phyloP scores from a whole-genome alignment of 176 grass and related monocot genomes.

The bread wheat (Triticum aestivum) region IWGSC_CS_RefSeq_v2.1 NC_057803.1:487593678-487594177 shows the following conservation, averaged over 20 bases:
- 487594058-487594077: slow-evolving; percentile 11
- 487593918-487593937: not conserved
- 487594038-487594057: not conserved
- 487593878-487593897: not conserved
- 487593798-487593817: not conserved
- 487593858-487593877: slow-evolving; percentile 1
- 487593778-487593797: not conserved
- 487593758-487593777: not conserved
- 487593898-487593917: not conserved
- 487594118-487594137: not conserved
- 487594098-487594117: not conserved
- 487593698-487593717: slow-evolving; percentile 7
- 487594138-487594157: no score
- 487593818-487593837: not conserved
- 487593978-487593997: not conserved
- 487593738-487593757: not conserved
- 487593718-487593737: not conserved
- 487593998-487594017: not conserved
- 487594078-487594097: not conserved
- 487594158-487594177: not conserved
- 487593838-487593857: not conserved
- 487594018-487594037: not conserved
- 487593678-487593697: not conserved
- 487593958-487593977: not conserved
- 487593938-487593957: not conserved